Percentiles rank a stretch among this genome's conserved stretches.
These are phyloP conservation scores for Cordyceps tenuipes DNA, from an alignment of 2,329 filamentous ascomycete species.

Conservation along the genomic window DNA sequence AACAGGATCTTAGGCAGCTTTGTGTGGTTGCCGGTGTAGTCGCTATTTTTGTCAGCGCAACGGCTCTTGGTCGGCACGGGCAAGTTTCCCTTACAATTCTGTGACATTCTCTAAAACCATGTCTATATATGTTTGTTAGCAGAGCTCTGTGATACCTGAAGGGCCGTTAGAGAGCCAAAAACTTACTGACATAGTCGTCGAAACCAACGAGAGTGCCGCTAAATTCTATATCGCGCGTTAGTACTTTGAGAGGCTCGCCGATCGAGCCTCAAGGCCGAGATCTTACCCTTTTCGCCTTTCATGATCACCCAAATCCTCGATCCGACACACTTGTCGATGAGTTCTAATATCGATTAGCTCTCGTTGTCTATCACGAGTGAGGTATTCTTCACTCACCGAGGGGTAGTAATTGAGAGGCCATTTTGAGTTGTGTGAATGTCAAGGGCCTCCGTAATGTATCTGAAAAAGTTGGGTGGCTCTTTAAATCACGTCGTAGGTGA, in stretches of 20 bases:
- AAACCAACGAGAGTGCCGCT: constrained; percentile 90
- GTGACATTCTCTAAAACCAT: constrained; percentile 98
- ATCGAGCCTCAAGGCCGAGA: neutral
- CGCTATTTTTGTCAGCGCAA: constrained; percentile 47
- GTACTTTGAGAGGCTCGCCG: constrained; percentile 7
- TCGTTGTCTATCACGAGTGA: neutral
- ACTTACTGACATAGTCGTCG: constrained; percentile 99
- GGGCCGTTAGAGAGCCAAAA: neutral
- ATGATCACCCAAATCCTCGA: constrained; percentile 98
- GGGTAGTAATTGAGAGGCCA: constrained; percentile 68
- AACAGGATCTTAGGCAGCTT: constrained; percentile 91
- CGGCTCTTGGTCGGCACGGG: neutral
- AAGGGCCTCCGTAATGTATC: no score
- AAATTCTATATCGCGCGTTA: constrained; percentile 59
- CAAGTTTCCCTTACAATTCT: constrained; percentile 58
- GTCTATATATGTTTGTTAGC: constrained; percentile 50
- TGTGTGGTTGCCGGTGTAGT: constrained; percentile 79
- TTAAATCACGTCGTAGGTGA: neutral
- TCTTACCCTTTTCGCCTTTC: constrained; percentile 91
- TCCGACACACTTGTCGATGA: constrained; percentile 98
- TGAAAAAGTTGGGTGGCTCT: neutral
- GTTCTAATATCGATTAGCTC: constrained; percentile 49
- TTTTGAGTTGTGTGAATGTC: constrained; percentile 25
- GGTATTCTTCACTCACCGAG: constrained; percentile 43
- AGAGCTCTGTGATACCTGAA: neutral